Percentiles rank a stretch among this genome's conserved stretches.
Evolutionary conservation across 2,329 filamentous ascomycete species (phyloP).

Genomic region (Lecanicillium sp.): DNA sequence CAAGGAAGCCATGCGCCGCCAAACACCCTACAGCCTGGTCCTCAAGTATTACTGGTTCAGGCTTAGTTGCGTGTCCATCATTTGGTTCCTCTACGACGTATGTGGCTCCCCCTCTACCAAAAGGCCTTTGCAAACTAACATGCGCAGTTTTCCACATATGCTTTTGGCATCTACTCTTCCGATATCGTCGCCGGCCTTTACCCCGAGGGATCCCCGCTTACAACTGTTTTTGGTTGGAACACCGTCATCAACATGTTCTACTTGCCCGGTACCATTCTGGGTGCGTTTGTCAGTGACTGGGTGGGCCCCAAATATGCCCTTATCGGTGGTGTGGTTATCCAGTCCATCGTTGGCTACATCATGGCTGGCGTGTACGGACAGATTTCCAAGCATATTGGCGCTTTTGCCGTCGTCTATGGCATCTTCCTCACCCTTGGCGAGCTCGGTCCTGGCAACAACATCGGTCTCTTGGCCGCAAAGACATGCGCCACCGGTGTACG

Average conservation of each 20-base stretch:
- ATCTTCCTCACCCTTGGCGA: slow-evolving; percentile 34
- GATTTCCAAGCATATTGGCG: slow-evolving; percentile 50
- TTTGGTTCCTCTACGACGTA: slow-evolving; percentile 82
- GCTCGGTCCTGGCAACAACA: slow-evolving; percentile 84
- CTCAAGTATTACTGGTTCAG: slow-evolving; percentile 67
- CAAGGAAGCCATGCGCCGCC: slow-evolving; percentile 59
- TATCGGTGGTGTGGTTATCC: slow-evolving; percentile 61
- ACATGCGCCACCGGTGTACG: slow-evolving; percentile 84
- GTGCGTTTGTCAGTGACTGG: slow-evolving; percentile 70
- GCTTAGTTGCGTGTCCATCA: slow-evolving; percentile 61
- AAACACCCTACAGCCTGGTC: slow-evolving; percentile 51
- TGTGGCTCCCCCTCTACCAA: slow-evolving; percentile 20
- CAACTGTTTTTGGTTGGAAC: slow-evolving; percentile 81
- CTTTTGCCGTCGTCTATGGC: slow-evolving; percentile 32
- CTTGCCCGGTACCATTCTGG: slow-evolving; percentile 72
- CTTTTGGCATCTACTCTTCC: slow-evolving; percentile 79
- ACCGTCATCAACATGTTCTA: slow-evolving; percentile 86
- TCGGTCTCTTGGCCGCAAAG: slow-evolving; percentile 80
- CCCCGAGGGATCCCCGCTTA: slow-evolving; percentile 54
- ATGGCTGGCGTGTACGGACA: slow-evolving; percentile 75
- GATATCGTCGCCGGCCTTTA: slow-evolving; percentile 65
- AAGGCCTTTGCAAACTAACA: not conserved
- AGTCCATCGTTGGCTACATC: slow-evolving; percentile 77
- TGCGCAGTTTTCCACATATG: slow-evolving; percentile 66
- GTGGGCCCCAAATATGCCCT: slow-evolving; percentile 74